Percentiles rank a stretch among this genome's conserved stretches.
These are phyloP conservation scores for Phylloporus scabripes DNA, from an alignment of 768 basidiomycete species.

Conservation along the genomic window DNA sequence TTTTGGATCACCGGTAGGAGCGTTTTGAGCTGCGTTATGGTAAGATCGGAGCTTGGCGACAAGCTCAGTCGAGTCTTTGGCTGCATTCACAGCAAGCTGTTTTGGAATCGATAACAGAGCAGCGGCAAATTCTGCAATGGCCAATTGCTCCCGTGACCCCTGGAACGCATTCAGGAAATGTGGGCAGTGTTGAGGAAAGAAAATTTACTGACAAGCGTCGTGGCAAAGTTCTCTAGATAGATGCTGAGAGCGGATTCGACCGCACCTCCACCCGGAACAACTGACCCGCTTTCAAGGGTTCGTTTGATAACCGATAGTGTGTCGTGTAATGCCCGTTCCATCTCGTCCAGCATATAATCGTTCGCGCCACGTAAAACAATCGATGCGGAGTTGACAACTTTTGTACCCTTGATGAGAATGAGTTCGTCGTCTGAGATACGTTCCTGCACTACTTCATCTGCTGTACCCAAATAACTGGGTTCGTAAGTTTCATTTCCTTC, in stretches of 20 bases:
- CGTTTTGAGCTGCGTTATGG: conserved; percentile 95
- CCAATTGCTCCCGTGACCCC: conserved; percentile 97
- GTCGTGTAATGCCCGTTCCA: conserved; percentile 96
- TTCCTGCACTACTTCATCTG: conserved; percentile 96
- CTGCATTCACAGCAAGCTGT: conserved; percentile 94
- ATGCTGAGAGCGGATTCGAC: conserved; percentile 96
- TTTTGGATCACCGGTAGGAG: conserved; percentile 85
- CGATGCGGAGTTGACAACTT: conserved; percentile 88
- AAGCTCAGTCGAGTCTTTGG: conserved; percentile 96
- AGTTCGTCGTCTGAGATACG: conserved; percentile 98
- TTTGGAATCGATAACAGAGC: conserved; percentile 94
- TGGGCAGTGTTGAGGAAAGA: not conserved
- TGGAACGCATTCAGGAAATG: conserved; percentile 29
- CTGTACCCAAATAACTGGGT: conserved; percentile 79
- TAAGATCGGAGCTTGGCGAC: conserved; percentile 96
- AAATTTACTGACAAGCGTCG: conserved; percentile 77
- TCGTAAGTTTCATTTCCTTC: conserved; percentile 99
- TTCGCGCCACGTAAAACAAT: conserved; percentile 95
- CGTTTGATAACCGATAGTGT: conserved; percentile 93
- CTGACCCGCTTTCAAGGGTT: conserved; percentile 90
- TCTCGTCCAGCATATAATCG: conserved; percentile 99
- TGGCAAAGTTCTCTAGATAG: conserved; percentile 98
- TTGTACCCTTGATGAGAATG: conserved; percentile 96
- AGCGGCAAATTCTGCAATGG: conserved; percentile 97
- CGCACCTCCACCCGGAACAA: conserved; percentile 96